These are phyloP conservation scores for Austroboletus olivaceoglutinosus DNA, from an alignment of 1,284 basidiomycete genomes.

Conservation along the genomic window DNA sequence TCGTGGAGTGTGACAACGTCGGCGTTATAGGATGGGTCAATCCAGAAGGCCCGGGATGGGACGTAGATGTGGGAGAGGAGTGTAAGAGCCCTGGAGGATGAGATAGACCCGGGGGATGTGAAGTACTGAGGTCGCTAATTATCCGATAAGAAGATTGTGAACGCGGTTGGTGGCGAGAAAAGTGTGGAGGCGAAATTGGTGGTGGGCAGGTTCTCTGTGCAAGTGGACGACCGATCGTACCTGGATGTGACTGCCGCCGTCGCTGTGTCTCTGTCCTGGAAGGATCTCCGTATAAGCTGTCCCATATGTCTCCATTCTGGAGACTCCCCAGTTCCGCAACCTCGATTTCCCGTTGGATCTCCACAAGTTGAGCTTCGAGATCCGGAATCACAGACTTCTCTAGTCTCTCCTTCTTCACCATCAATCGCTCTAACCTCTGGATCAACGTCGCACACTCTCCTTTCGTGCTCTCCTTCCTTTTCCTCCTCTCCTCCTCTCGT, in stretches of 20 bases:
- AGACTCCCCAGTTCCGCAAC: conserved; percentile 34
- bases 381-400: conserved; percentile 49
- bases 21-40: conserved; percentile 15
- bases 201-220: conserved; percentile 15
- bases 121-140: conserved; percentile 11
- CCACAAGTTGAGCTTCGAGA: conserved; percentile 53
- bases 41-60: no score
- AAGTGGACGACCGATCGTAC: conserved; percentile 26
- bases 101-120: conserved; percentile 16
- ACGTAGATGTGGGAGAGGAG: conserved; percentile 18
- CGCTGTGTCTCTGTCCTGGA: conserved; percentile 19
- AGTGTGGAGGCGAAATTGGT: conserved; percentile 26
- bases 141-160: conserved; percentile 25
- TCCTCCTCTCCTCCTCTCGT: conserved; percentile 53
- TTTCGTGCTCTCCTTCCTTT: conserved; percentile 56
- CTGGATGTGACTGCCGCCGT: conserved; percentile 29
- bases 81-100: conserved; percentile 13
- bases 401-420: conserved; percentile 52
- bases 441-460: conserved; percentile 44
- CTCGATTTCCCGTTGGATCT: conserved; percentile 48
- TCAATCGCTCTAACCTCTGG: conserved; percentile 53
- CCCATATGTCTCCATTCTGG: conserved; percentile 19
- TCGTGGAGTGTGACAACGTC: conserved; percentile 18
- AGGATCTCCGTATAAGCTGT: conserved; percentile 13
- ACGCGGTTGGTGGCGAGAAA: conserved; percentile 28